Evolutionary conservation across 495 filamentous ascomycete genomes (phyloP).

Genomic region (Penicillium waksmanii): DNA sequence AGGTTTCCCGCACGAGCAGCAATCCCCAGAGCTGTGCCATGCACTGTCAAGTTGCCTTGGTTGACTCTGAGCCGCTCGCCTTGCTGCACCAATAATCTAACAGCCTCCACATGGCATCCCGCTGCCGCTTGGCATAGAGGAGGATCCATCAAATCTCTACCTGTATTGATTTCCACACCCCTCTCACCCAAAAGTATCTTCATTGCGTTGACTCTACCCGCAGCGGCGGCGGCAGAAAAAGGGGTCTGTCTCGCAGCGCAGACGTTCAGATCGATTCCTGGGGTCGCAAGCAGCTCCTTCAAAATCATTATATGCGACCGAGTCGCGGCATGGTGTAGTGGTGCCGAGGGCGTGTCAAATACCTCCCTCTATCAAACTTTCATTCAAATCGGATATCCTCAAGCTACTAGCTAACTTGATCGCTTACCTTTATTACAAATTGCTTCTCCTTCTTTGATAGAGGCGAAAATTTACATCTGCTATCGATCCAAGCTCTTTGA

Average conservation of each 20-base stretch:
- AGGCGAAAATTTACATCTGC: too few species aligned
- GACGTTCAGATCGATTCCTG: constrained; percentile 11
- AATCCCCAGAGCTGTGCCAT: constrained; percentile 20
- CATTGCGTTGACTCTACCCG: constrained; percentile 10
- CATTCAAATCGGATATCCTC: too few species aligned
- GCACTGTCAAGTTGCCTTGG: constrained; percentile 9
- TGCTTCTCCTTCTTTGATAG: too few species aligned
- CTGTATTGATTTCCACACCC: too few species aligned
- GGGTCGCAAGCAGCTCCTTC: constrained; percentile 9
- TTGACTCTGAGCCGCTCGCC: constrained; percentile 10
- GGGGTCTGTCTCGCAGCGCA: constrained; percentile 14
- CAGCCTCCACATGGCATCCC: neutral
- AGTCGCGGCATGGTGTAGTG: constrained; percentile 8
- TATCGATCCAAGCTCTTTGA: neutral
- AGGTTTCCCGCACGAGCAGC: constrained; percentile 6
- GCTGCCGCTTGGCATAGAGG: neutral
- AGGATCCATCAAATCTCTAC: constrained; percentile 7
- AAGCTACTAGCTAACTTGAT: too few species aligned
- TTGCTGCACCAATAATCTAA: neutral
- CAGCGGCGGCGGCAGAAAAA: constrained; percentile 8
- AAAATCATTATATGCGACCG: constrained; percentile 5
- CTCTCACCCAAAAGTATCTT: constrained; percentile 6
- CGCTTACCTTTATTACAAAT: too few species aligned
- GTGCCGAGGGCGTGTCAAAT: constrained; percentile 2
- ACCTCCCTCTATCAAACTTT: too few species aligned